phyloP scores from a whole-genome alignment of 2,329 filamentous ascomycete species.

The Sarocladium kiliense region DNA sequence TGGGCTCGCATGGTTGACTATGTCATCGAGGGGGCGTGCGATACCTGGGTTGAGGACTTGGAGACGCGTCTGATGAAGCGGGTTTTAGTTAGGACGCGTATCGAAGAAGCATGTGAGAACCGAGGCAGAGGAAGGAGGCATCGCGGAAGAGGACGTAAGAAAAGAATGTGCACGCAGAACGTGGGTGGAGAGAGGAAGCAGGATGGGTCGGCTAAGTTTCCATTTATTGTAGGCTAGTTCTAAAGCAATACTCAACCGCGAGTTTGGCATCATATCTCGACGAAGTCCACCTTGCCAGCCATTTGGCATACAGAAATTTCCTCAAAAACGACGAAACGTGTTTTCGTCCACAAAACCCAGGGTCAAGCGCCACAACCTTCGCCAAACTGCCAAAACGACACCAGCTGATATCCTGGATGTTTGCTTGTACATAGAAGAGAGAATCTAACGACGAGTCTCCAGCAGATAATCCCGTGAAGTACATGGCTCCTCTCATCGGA shows the following conservation, averaged over 20 bases:
- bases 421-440: too few species aligned
- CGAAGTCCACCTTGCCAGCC: too few species aligned
- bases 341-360: too few species aligned
- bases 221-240: neutral
- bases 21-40: neutral
- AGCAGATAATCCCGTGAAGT: too few species aligned
- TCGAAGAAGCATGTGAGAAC: too few species aligned
- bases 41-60: neutral
- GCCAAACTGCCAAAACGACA: too few species aligned
- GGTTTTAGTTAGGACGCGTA: neutral
- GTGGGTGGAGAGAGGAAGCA: neutral
- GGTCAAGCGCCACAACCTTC: too few species aligned
- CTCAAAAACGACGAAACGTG: too few species aligned
- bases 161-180: neutral
- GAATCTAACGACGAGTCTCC: too few species aligned
- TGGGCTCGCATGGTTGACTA: neutral
- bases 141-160: neutral
- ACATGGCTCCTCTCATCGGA: too few species aligned
- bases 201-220: neutral
- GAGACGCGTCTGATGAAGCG: neutral
- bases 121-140: neutral
- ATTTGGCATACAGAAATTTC: too few species aligned
- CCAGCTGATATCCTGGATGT: too few species aligned
- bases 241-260: neutral
- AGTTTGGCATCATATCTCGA: neutral